Base-by-base conservation (phyloP, 441 rosid genomes). In the Caryocar brasiliense region DNA sequence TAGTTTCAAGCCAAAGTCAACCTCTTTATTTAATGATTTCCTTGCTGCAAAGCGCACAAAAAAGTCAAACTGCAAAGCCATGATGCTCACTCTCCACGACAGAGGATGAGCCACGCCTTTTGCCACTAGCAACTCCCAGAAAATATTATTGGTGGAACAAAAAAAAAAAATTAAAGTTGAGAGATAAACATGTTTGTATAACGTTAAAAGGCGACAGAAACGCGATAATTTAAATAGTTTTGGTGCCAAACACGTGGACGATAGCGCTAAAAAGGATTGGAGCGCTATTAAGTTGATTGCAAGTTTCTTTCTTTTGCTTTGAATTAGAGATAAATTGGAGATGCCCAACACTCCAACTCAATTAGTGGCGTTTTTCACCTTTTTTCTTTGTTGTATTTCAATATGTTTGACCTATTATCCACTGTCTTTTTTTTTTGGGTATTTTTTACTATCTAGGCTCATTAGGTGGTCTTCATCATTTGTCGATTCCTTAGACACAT, bases 161-260 rank as follows among this genome's bases (percentile, higher is more conserved):
- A 29, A 2, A 46, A 10, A n/a, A 8, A 1, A 7, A 25, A 0
- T 14, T 0, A 40, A 47, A 20, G 33, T 19, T 4, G 12, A 18
- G 19, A 15, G 18, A 53, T 10, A 47, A 58, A 46, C 43, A 20
- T 51, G 2, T 19, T 40, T 46, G 17, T 51, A 52, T 35, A 40
- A 47, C 40, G 18, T 6, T 32, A 8, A 36, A 37, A 38, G 47
- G 6, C 21, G 24, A 35, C 30, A 47, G 40, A 28, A 18, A 13
- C 3, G 18, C 11, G n/a, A n/a, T n/a, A n/a, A n/a, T n/a, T n/a
- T n/a, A 6, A 26, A 21, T 14, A 18, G 35, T 23, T 32, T 10
- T n/a, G 30, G 33, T 65, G 51, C 62, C 43, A 42, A 37, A 65
- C 79, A 70, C 66, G 71, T 54, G 73, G 70, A 54, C 24, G 70